Evolutionary conservation across 129 eudicot genomes (phyloP).

Genomic region (Pittosporum tobira): DNA sequence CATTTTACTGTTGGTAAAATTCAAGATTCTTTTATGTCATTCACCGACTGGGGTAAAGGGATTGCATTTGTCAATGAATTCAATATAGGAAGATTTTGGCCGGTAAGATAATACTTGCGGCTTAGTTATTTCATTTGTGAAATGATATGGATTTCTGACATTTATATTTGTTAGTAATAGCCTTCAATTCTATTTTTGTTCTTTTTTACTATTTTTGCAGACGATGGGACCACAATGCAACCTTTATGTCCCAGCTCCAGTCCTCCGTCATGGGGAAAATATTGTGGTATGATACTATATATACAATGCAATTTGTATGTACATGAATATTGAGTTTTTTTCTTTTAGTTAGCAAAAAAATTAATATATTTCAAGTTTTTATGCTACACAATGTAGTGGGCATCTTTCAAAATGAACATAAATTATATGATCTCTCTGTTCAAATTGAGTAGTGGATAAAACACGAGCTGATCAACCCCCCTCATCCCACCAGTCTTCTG

Average conservation of each 20-base stretch:
- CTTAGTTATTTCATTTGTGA: neutral
- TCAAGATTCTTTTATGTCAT: constrained; percentile 69
- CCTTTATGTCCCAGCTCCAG: constrained; percentile 87
- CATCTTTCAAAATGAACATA: neutral
- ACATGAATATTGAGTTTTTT: no score
- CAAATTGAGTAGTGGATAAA: no score
- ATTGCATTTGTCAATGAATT: constrained; percentile 71
- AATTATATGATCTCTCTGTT: no score
- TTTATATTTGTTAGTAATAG: no score
- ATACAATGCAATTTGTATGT: neutral
- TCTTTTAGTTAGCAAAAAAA: no score
- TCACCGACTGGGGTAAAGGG: constrained; percentile 90
- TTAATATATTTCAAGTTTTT: no score
- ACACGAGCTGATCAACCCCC: no score
- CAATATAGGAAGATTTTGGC: constrained; percentile 91
- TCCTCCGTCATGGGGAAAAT: constrained; percentile 62
- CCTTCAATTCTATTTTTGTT: neutral
- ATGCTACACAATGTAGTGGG: neutral
- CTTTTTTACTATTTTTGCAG: constrained; percentile 38
- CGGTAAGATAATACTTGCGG: constrained; percentile 35
- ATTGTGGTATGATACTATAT: constrained; percentile 47
- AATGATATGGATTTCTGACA: constrained; percentile 2
- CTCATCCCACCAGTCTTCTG: no score
- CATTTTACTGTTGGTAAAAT: constrained; percentile 39
- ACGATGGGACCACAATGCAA: constrained; percentile 82